Conservation (phyloP, 306 rosid genomes). For the Cicer pinnatifidum region DNA sequence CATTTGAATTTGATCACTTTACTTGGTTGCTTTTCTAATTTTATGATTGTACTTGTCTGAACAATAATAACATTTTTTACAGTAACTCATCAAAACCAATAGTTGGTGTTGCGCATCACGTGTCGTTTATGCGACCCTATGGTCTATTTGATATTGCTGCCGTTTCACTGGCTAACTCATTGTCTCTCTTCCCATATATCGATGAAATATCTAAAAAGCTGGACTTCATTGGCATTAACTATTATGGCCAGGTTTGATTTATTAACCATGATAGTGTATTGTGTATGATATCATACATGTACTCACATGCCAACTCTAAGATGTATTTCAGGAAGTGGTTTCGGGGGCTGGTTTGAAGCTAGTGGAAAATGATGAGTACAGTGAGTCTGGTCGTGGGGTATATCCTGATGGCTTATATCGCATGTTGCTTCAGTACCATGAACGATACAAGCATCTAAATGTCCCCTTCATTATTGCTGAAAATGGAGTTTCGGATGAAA, state of each 20-base stretch:
- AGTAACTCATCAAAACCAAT: constrained; percentile 58
- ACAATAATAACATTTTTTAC: constrained; percentile 42
- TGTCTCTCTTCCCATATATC: constrained; percentile 76
- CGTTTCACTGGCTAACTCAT: constrained; percentile 76
- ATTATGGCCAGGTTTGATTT: constrained; percentile 86
- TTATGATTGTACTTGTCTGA: constrained; percentile 41
- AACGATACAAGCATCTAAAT: constrained; percentile 83
- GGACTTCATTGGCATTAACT: constrained; percentile 92
- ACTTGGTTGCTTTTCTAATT: constrained; percentile 36
- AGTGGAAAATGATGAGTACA: constrained; percentile 86
- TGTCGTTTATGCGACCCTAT: constrained; percentile 91
- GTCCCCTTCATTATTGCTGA: constrained; percentile 84
- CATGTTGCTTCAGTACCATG: constrained; percentile 87
- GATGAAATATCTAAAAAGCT: constrained; percentile 81
- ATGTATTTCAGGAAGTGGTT: constrained; percentile 69
- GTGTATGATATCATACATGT: constrained; percentile 35
- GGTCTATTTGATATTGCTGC: constrained; percentile 89
- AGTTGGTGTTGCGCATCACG: constrained; percentile 92
- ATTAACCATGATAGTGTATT: constrained; percentile 36
- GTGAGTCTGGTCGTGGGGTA: constrained; percentile 98
- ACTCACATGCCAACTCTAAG: constrained; percentile 32
- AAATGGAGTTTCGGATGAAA: constrained; percentile 89
- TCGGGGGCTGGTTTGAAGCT: constrained; percentile 86
- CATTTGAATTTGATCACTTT: constrained; percentile 36
- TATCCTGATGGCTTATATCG: constrained; percentile 98